These are phyloP conservation scores for Physcomitrium patens DNA, from an alignment of 225 moss, liverwort and hornwort species.

Conservation along the genomic window DNA sequence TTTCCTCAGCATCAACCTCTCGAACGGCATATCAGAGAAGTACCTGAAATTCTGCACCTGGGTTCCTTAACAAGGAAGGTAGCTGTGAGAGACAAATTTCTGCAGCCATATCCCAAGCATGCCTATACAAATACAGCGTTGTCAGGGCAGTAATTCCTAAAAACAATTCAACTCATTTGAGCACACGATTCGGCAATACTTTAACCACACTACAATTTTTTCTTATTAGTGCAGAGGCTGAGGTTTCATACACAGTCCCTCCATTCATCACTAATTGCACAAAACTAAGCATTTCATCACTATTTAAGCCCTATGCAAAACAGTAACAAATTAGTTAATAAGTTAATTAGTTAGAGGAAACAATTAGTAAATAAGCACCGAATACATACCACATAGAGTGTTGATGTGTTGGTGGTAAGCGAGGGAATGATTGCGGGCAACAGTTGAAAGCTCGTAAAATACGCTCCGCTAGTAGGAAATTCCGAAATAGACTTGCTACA, in stretches of 20 bases:
- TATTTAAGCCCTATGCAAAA: too few relatives aligned
- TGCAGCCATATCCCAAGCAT: slow-evolving; percentile 99
- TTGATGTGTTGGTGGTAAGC: slow-evolving; percentile 95
- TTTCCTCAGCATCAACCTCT: slow-evolving; percentile 16
- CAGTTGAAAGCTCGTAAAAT: slow-evolving; percentile 96
- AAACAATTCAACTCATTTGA: slow-evolving; percentile 13
- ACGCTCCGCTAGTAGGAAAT: slow-evolving; percentile 94
- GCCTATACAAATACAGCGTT: slow-evolving; percentile 48
- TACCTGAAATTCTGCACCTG: slow-evolving; percentile 84
- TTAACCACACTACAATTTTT: neutral
- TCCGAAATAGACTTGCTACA: slow-evolving; percentile 96
- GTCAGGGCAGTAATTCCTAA: slow-evolving; percentile 23
- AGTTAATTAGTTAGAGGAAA: too few relatives aligned
- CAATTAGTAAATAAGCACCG: slow-evolving; percentile 7
- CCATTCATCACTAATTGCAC: slow-evolving; percentile 9
- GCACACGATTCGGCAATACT: slow-evolving; percentile 4
- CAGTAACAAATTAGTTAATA: too few relatives aligned
- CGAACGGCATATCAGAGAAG: neutral
- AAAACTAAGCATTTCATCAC: slow-evolving; percentile 3
- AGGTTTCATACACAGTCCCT: neutral
- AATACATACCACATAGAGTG: slow-evolving; percentile 96
- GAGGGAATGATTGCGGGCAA: slow-evolving; percentile 88
- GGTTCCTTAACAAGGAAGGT: slow-evolving; percentile 70
- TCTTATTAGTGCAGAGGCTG: neutral
- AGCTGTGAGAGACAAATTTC: slow-evolving; percentile 95